Base-by-base conservation (phyloP, 352 stramenopile genomes). In the Phytophthora agathidicida region DNA sequence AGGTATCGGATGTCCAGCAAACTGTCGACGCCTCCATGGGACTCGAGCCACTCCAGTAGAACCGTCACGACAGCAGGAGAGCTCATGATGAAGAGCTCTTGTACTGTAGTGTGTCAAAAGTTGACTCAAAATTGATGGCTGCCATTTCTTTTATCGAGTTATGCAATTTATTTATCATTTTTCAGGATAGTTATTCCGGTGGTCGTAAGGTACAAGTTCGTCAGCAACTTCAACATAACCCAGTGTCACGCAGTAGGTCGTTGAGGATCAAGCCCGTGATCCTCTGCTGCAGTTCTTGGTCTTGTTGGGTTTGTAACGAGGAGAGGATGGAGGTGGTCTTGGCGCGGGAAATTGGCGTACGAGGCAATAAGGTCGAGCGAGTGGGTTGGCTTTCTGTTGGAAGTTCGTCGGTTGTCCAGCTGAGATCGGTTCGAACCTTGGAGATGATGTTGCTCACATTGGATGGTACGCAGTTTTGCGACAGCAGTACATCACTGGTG, bases 1-100 rank as follows among this genome's bases (percentile, higher is more conserved):
- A 82, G 36, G 50, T 82, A 83, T 17, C 60, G 54, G 32, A 86
- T 76, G 26, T 81, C 50, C 50, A 86, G 47, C 31, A 68, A 60
- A 17, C 17, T 70, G 27, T 73, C 60, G 9, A 51, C 36, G 9
- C 45, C 45, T 52, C 63, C 73, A 57, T 77, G 33, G 31, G 49
- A 22, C 42, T 73, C 39, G 38, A 83, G 60, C 73, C 73, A 83
- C 48, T 61, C 45, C 22, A 83, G 44, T n/a, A 83, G 36, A 48
- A 33, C 35, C 13, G 45, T 64, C 42, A 80, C 60, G 3, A 67
- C 60, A n/a, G 45, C 42, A 27, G 53, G 49, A 37, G 52, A 68
- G 38, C 39, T 68, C 70, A 79, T 79, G 27, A 3, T 37, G 17
- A 7, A 11, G 45, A 58, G 37, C 35, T 55, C 19, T 47, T 49